Evolutionary conservation across 2,329 filamentous ascomycete genomes (phyloP), one percentile per base, ranked within the genome.

Genomic region (Ophioceras dolichostomum): DNA sequence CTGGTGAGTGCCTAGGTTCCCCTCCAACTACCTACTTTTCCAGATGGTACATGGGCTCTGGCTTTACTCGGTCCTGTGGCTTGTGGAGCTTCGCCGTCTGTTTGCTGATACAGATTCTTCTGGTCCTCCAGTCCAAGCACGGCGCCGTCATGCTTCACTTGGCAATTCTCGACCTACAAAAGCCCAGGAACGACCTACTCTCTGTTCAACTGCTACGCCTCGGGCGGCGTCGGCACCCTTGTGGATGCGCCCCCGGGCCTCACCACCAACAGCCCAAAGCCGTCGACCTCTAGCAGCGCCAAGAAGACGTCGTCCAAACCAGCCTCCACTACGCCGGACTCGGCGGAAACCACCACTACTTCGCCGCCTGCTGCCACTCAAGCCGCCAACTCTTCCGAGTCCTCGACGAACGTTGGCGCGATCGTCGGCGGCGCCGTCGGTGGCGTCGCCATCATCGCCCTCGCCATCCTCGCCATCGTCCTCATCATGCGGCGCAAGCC

Each of bases 161-260:
- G 36, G 36, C 36, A 24, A 4, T 37, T 31, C 28, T 37, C 36
- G 10, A 37, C 27, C 24, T 22, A 27, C 3, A 37, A 30, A 12
- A 5, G 19, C 9, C 28, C 36, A 9, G 24, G 22, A 4, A 32
- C 12, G n/a, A 37, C 36, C 2, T 37, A 37, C 14, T 37, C 36
- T n/a, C 18, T 37, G 13, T 22, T 37, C 28, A 37, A 37, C 28
- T 37, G 36, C 20, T 37, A 37, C 22, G 29, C 29, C 36, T 26
- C 36, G 5, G 36, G 36, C 12, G 36, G 36, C 13, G 32, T 24
- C 20, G 36, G 36, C 28, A 31, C 28, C 21, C 36, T 37, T 7
- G 12, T 37, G 3, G 27, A 20, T 6, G 24, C 36, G 14, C 36
- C 36, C 10, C 36, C 36, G 6, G 19, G 17, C 2, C 27, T 26